Evolutionary conservation across 257 asterid species (phyloP).

Genomic region (Scutellaria baicalensis): DNA sequence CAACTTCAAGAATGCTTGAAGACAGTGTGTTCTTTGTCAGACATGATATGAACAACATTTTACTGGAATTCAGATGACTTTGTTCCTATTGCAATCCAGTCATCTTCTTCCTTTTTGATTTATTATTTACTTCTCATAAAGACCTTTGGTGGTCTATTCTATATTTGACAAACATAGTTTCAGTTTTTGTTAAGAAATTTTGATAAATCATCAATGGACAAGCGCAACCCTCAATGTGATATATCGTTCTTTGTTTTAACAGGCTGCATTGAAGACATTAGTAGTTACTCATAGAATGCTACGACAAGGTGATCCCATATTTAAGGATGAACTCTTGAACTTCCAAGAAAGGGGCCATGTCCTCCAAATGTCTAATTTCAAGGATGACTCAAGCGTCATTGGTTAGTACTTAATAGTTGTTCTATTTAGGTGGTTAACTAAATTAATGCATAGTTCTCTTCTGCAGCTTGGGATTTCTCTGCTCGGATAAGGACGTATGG

Average conservation of each 20-base stretch:
- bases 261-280: conserved; percentile 90
- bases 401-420: conserved; percentile 30
- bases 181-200: not conserved
- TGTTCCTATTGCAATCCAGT: not conserved
- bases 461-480: conserved; percentile 95
- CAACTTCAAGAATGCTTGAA: not conserved
- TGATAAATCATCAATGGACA: not conserved
- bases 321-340: conserved; percentile 75
- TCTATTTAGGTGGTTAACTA: not conserved
- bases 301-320: conserved; percentile 93
- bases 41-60: not conserved
- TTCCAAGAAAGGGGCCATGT: conserved; percentile 79
- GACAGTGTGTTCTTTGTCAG: not conserved
- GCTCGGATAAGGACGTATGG: conserved; percentile 94
- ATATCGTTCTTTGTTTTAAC: not conserved
- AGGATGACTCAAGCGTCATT: conserved; percentile 89
- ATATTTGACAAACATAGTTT: not conserved
- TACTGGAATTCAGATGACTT: not conserved
- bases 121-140: not conserved
- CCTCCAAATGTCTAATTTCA: conserved; percentile 85
- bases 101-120: not conserved
- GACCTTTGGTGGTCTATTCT: not conserved
- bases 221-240: not conserved
- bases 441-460: conserved; percentile 1
- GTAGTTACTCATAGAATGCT: conserved; percentile 76